Base-by-base conservation (phyloP, 352 stramenopile species). In the Peronospora destructor region DNA sequence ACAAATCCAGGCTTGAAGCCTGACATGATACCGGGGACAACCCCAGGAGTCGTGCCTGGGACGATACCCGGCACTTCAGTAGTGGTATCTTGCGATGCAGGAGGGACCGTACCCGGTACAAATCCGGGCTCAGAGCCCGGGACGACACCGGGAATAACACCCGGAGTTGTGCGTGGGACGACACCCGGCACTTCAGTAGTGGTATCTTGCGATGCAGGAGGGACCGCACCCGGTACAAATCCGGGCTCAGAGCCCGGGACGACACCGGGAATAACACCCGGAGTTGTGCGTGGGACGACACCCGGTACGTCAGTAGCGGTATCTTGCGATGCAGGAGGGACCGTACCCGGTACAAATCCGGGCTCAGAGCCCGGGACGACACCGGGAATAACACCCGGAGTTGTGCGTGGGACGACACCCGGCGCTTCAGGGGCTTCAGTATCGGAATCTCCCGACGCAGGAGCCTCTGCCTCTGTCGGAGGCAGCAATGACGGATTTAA, bases 401-500 rank as follows among this genome's bases (percentile, higher is more conserved):
- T 62, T 6, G 29, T 13, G 4, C 53, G 43, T 3, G 53, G 33
- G 3, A 59, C 52, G 6, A 66, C 57, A 9, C 43, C 49, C 4
- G 62, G 62, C 0, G 23, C 40, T n/a, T 46, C 39, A 29, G 38
- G 35, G 17, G 14, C 16, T 4, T 16, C 50, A 7, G 54, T 52
- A 28, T 28, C 45, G 1, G 47, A 47, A 2, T 32, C 34, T 6
- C 54, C 43, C 0, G 55, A 56, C 4, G 30, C 41, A 11, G 59
- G 42, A 32, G 28, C 10, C 6, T 30, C 19, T n/a, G 53, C 38
- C 28, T 30, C 12, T n/a, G 53, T 33, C 11, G 32, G 16, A 12
- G 61, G 61, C 25, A 74, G 40, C 17, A 68, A 35, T 17, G 65
- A 71, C 6, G 55, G 53, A 40, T 76, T 61, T 40, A 76, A 42